phyloP scores from a whole-genome alignment of 768 basidiomycete species.

The Tylopilus rubrobrunneus region DNA sequence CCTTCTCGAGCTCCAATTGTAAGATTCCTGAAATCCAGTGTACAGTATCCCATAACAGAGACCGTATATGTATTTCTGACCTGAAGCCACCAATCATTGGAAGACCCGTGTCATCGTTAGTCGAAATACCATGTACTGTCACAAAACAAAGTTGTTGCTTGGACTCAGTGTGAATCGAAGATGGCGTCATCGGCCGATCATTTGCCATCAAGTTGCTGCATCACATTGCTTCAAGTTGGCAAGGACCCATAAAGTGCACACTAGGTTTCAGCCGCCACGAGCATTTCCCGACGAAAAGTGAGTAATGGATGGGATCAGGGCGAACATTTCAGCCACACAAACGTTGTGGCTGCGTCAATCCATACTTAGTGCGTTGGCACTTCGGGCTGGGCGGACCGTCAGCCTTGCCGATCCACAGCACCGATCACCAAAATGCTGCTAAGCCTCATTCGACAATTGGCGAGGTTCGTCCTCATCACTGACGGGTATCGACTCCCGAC shows the following conservation, averaged over 20 bases:
- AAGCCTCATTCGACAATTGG: background rate
- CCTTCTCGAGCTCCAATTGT: background rate
- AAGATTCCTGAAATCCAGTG: background rate
- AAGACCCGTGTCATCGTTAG: background rate
- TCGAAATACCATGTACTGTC: background rate
- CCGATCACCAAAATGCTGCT: background rate
- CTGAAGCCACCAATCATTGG: background rate
- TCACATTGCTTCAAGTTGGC: no score
- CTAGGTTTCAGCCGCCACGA: no score
- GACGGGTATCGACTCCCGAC: background rate
- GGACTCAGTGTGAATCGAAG: background rate
- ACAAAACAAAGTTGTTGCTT: background rate
- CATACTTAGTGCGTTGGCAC: background rate
- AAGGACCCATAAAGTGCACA: no score
- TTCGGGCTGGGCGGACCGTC: no score
- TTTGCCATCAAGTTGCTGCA: no score
- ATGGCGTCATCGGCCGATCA: no score
- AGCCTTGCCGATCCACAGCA: background rate
- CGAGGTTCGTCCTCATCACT: background rate
- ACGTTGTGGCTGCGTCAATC: no score
- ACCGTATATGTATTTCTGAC: constrained; percentile 20
- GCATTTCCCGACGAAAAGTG: no score
- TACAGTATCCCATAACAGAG: constrained; percentile 3
- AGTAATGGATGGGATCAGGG: no score
- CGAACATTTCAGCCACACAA: no score